Base-by-base conservation (phyloP, 1,284 basidiomycete genomes). In the Naganishia cerealis region DNA sequence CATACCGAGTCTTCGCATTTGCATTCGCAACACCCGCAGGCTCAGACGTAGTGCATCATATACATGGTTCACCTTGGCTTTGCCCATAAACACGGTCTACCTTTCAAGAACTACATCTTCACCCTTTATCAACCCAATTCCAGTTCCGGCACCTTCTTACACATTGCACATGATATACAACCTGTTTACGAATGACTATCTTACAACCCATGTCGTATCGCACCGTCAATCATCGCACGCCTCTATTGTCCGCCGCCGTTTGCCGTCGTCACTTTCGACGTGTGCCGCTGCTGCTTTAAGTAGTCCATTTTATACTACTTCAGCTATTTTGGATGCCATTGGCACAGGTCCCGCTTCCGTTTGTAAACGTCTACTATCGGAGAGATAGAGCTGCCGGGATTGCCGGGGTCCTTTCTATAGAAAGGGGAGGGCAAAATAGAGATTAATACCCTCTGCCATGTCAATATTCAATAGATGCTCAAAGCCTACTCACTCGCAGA, bases 1-100 rank as follows among this genome's bases (percentile, higher is more conserved):
- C 71, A 74, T 55, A 71, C 71, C 10, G 73, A 75, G 56, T 40
- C 55, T 16, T 50, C 56, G 16, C 65, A 67, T 39, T 33, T 43
- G 24, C 65, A 58, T 58, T 39, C 55, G 29, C 65, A 38, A 36
- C 48, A 57, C 16, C 24, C 42, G 33, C 65, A 67, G 9, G 50
- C 36, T 26, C 63, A 53, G 43, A 66, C 63, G 33, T 48, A 43
- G 26, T n/a, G 29, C 24, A 36, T 39, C 12, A 36, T n/a, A 13
- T n/a, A 13, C n/a, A 36, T 4, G 18, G 15, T 33, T 29, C 33
- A 54, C 16, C n/a, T 43, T 56, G 53, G 24, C 18, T 33, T 10
- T 62, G 6, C 29, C 29, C 29, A 6, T 33, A 33, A 33, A 33
- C 29, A 33, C 6, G 29, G 6, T 33, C 29, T 33, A 6, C 29